Base-by-base conservation (phyloP, 768 basidiomycete species). In the Sarcodon sp. region DNA sequence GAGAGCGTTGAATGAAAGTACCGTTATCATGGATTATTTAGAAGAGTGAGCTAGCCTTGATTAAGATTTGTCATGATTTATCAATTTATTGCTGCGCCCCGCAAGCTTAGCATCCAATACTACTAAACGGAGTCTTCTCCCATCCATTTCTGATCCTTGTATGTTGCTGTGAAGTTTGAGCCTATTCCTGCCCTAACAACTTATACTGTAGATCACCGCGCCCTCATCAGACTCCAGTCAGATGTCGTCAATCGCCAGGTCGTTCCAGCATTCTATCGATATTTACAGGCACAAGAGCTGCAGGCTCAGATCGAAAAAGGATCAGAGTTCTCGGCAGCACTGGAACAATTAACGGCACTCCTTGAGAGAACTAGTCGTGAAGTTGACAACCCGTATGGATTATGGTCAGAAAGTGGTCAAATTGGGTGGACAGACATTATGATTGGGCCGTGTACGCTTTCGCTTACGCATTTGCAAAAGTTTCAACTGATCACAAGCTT, bases 1-100 rank as follows among this genome's bases (percentile, higher is more conserved):
- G 0, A 66, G 76, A 33, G 74, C 78, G 0, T 63, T 89, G 10
- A 83, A 88, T 59, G 88, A 90, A 60, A 87, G 83, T 57, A 84
- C 79, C 0, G 79, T 87, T 33, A 83, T 89, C 51, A 60, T 88
- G 50, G 84, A 87, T 41, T 91, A 73, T 56, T 66, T 91, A 39
- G 80, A 88, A 65, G 84, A 87, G 83, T 86, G 51, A 31, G 21
- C 21, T 27, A 4, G 21, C 21, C 21, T 27, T 27, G 21, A 73
- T 65, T 41, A 10, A 35, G 18, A 48, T 27, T 33, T 37, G 34
- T 44, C 27, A n/a, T 12, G 34, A 27, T 27, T 27, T 27, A 38
- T 47, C 15, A 27, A 7, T 33, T 21, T 11, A 27, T 13, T 45
- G 33, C 46, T 33, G 12, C 15, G 47, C 10, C n/a, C 43, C 13